Base-by-base conservation (phyloP, 2,329 filamentous ascomycete species). In the Fusarium buharicum region DNA sequence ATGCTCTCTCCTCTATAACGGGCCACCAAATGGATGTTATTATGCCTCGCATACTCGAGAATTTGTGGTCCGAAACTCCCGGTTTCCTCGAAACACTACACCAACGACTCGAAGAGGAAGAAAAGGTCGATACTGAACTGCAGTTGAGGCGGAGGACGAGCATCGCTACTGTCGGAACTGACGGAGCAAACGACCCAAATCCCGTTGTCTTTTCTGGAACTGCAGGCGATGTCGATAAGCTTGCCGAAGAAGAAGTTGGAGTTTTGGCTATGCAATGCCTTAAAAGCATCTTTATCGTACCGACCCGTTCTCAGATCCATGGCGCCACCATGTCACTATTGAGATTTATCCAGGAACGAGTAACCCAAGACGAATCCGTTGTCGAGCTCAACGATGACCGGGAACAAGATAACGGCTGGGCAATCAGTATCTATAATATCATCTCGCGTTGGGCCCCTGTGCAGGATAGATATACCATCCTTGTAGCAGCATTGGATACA, bases 381-480 rank as follows among this genome's bases (percentile, higher is more conserved):
- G 75, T 96, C 49, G 84, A 75, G 34, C 74, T 77, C 20, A 74
- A 82, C 51, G 68, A 75, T 13, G 64, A 76, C 12, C 73, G 76
- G 20, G 78, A 73, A 10, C 75, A 76, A 38, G 82, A 84, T 67
- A 78, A 80, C 39, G 90, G 86, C 45, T 98, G 94, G 94, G 89
- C 92, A 2, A 90, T 92, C 22, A 89, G 88, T 54, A 82, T 98
- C 46, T 92, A 96, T 73, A 86, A 90, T 69, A 84, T 93, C 60
- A 84, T 94, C 49, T 88, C 92, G 14, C 86, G 87, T 55, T 98
- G 93, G 93, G 90, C 93, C 1, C 93, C 95, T 0, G 93, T 98
- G 2, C 94, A 98, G 74, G 92, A 97, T 72, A 90, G 95, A 50
- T 98, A 96, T 77, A 87, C 94, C 34, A 95, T 98, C 53, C 82